Evolutionary conservation across 2,329 filamentous ascomycete genomes (phyloP).

Genomic region (Aspergillus ruber): DNA sequence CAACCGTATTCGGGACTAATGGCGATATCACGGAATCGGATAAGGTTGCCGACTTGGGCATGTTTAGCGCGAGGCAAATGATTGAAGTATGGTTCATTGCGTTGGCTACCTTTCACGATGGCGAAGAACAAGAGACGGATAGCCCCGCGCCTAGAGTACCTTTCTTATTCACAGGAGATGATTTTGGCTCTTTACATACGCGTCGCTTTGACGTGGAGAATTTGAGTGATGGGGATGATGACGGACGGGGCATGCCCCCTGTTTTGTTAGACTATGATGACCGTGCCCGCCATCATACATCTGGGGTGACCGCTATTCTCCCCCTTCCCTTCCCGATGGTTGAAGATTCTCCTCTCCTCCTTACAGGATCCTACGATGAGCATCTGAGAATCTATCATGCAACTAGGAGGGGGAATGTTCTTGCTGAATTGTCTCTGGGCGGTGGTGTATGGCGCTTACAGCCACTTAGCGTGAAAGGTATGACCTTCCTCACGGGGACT

Average conservation of each 20-base stretch:
- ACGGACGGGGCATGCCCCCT: conserved; percentile 10
- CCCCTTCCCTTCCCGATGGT: conserved; percentile 48
- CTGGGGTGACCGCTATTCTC: conserved; percentile 81
- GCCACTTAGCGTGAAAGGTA: conserved; percentile 29
- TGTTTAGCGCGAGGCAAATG: conserved; percentile 22
- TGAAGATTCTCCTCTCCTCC: conserved; percentile 51
- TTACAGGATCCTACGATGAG: conserved; percentile 93
- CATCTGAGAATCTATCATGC: conserved; percentile 57
- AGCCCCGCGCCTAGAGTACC: conserved; percentile 6
- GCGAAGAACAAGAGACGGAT: background rate
- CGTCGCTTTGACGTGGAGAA: conserved; percentile 19
- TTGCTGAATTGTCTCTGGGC: conserved; percentile 60
- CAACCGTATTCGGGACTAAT: conserved; percentile 50
- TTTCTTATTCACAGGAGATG: conserved; percentile 34
- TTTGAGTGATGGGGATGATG: conserved; percentile 10
- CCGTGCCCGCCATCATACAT: conserved; percentile 57
- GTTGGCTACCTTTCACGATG: conserved; percentile 14
- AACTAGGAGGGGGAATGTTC: conserved; percentile 40
- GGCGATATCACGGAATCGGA: conserved; percentile 7
- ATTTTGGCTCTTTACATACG: conserved; percentile 32
- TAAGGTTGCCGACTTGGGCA: conserved; percentile 16
- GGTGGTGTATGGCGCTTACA: conserved; percentile 87
- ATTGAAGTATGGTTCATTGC: conserved; percentile 39
- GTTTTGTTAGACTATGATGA: conserved; percentile 34
- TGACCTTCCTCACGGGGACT: background rate